A percentile compares a stretch with the other conserved stretches of the same genome.
phyloP scores from a whole-genome alignment of 2,329 filamentous ascomycete genomes.

The Gnomoniopsis sp. region DNA sequence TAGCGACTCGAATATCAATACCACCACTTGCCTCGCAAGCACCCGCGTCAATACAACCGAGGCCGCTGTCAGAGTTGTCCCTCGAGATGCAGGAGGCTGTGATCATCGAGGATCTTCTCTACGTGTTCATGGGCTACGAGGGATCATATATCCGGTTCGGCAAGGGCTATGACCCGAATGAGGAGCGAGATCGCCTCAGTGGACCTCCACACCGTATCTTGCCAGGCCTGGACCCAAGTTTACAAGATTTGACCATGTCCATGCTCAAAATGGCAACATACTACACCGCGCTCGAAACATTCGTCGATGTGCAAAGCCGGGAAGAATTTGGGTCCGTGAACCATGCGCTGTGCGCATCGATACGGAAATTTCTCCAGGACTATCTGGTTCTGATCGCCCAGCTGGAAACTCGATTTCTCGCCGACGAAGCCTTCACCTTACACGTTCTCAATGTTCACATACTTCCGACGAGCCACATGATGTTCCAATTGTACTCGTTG shows the following conservation, averaged over 20 bases:
- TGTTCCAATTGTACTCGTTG: constrained; percentile 83
- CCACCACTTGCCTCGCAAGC: constrained; percentile 71
- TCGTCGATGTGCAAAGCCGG: constrained; percentile 89
- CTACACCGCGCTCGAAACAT: constrained; percentile 85
- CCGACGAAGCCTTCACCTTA: constrained; percentile 83
- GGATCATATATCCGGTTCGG: constrained; percentile 93
- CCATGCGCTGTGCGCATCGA: constrained; percentile 92
- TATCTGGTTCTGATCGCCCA: constrained; percentile 92
- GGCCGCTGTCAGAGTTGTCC: constrained; percentile 65
- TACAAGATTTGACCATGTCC: constrained; percentile 80
- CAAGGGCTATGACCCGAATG: constrained; percentile 75
- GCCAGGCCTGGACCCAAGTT: constrained; percentile 81
- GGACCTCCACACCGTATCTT: constrained; percentile 79
- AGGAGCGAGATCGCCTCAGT: constrained; percentile 81
- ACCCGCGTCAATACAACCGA: constrained; percentile 65
- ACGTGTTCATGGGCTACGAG: constrained; percentile 97
- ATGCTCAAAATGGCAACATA: constrained; percentile 95
- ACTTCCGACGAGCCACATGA: constrained; percentile 84
- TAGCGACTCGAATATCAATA: constrained; percentile 57
- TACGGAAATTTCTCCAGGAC: constrained; percentile 87
- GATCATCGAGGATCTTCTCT: constrained; percentile 86
- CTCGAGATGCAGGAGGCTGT: constrained; percentile 81
- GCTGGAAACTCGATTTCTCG: constrained; percentile 87
- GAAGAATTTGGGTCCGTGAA: constrained; percentile 94
- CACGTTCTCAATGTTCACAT: constrained; percentile 92